Conservation (phyloP, 495 filamentous ascomycete genomes). For the Pyrenula massariospora region DNA sequence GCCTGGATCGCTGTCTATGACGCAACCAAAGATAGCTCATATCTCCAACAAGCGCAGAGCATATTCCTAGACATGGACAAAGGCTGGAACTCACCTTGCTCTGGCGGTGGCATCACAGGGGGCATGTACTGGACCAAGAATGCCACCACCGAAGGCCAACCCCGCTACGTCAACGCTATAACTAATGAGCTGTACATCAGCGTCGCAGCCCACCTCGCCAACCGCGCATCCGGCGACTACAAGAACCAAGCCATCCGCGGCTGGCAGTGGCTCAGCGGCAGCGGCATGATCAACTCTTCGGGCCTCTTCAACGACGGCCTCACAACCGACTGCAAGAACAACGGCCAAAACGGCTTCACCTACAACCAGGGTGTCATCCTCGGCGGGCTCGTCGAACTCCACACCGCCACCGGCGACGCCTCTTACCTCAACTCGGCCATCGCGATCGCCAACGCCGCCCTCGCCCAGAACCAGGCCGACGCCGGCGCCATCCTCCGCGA, state of each 20-base stretch:
- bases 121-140: conserved; percentile 47
- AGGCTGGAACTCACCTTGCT: conserved; percentile 40
- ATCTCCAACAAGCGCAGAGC: conserved; percentile 40
- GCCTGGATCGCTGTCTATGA: conserved; percentile 57
- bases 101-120: conserved; percentile 34
- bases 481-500: conserved; percentile 48
- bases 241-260: conserved; percentile 40
- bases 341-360: conserved; percentile 50
- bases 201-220: conserved; percentile 62
- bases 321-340: conserved; percentile 49
- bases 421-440: conserved; percentile 44
- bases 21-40: conserved; percentile 37
- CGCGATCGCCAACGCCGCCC: conserved; percentile 44
- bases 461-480: conserved; percentile 30
- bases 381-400: conserved; percentile 58
- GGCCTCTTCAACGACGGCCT: conserved; percentile 64
- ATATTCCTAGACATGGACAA: conserved; percentile 50
- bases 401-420: conserved; percentile 37
- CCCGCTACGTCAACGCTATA: conserved; percentile 49
- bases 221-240: conserved; percentile 42
- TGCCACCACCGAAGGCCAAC: conserved; percentile 27
- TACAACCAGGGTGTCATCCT: conserved; percentile 78
- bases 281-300: conserved; percentile 54
- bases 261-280: conserved; percentile 59
- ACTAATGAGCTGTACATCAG: conserved; percentile 65